Evolutionary conservation across 495 filamentous ascomycete species (phyloP).

Genomic region (Penicillium cinerascens): DNA sequence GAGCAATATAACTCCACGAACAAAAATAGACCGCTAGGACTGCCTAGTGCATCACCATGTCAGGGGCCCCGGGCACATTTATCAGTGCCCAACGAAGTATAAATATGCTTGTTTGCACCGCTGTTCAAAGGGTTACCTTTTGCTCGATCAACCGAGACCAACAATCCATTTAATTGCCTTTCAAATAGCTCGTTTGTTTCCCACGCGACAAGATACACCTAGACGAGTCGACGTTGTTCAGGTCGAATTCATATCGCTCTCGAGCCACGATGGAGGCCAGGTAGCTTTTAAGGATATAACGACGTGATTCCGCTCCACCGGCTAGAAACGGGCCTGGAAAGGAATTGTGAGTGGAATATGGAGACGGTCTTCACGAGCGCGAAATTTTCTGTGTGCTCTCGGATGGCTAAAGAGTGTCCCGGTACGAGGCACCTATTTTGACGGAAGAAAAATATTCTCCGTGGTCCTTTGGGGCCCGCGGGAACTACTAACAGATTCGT

Average conservation of each 20-base stretch:
- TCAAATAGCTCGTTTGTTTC: not conserved
- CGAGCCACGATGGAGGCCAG: too few species aligned
- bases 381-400: not conserved
- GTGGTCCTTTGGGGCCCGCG: not conserved
- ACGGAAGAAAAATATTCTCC: not conserved
- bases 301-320: too few species aligned
- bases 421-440: not conserved
- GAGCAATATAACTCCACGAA: constrained; percentile 13
- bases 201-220: too few species aligned
- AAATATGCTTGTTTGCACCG: not conserved
- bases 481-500: not conserved
- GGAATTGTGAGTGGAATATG: not conserved
- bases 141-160: too few species aligned
- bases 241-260: too few species aligned
- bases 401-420: not conserved
- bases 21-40: not conserved
- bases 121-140: too few species aligned
- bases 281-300: too few species aligned
- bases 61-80: too few species aligned
- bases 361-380: not conserved
- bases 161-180: not conserved
- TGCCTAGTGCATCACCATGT: not conserved
- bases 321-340: too few species aligned
- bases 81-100: not conserved
- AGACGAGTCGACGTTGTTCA: too few species aligned